Evolutionary conservation across 495 filamentous ascomycete species (phyloP).

Genomic region (Xylaria intraflava): DNA sequence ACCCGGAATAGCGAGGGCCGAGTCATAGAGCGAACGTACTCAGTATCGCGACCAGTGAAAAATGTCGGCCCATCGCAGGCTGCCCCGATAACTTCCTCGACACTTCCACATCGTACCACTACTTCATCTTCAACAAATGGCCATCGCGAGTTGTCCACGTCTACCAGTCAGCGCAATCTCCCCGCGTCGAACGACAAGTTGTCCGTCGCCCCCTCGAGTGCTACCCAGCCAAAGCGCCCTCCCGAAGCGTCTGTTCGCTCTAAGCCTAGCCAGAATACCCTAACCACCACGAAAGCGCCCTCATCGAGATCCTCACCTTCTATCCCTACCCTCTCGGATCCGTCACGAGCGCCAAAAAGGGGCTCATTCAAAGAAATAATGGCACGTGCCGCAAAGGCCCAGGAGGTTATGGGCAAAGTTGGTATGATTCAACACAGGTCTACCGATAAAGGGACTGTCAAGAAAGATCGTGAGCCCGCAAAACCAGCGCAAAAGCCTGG

Average conservation of each 20-base stretch:
- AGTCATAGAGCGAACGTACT: constrained; percentile 17
- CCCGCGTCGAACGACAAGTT: constrained; percentile 16
- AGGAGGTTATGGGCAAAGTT: constrained; percentile 39
- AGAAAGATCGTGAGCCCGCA: constrained; percentile 42
- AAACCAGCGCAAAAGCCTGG: constrained; percentile 29
- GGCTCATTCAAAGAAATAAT: constrained; percentile 63
- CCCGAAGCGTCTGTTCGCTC: constrained; percentile 10
- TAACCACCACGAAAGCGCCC: constrained; percentile 14
- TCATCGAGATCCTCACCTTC: constrained; percentile 21
- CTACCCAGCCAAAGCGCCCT: constrained; percentile 12
- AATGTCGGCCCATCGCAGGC: constrained; percentile 3
- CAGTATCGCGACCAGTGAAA: constrained; percentile 15
- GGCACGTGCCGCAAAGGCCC: constrained; percentile 53
- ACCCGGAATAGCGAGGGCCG: constrained; percentile 22
- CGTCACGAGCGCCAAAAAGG: constrained; percentile 50
- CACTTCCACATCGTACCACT: constrained; percentile 24
- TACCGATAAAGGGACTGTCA: constrained; percentile 37
- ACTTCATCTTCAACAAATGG: constrained; percentile 22
- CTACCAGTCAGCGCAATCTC: constrained; percentile 14
- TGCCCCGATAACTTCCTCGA: constrained; percentile 13
- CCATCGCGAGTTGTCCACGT: constrained; percentile 17
- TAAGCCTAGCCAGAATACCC: constrained; percentile 13
- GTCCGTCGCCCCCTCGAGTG: constrained; percentile 2
- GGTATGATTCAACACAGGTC: constrained; percentile 52
- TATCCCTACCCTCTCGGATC: constrained; percentile 17